phyloP scores from a whole-genome alignment of 345 rosid species.

The Eucalyptus viminalis region DNA sequence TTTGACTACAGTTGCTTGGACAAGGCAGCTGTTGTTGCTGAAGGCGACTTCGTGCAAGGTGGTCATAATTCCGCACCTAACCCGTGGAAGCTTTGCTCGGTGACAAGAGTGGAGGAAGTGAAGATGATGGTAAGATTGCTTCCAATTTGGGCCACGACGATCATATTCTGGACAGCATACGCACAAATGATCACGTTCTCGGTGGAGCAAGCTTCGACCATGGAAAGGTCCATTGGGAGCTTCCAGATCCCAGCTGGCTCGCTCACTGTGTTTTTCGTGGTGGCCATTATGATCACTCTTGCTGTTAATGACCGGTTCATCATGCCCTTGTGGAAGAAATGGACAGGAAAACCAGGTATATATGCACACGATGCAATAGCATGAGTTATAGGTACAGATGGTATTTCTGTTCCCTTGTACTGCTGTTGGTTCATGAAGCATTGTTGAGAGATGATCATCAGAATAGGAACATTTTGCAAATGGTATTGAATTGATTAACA shows the following conservation, averaged over 20 bases:
- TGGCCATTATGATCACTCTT: slow-evolving; percentile 32
- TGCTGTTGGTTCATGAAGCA: not conserved
- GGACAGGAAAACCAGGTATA: slow-evolving; percentile 54
- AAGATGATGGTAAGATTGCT: slow-evolving; percentile 42
- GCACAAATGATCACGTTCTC: slow-evolving; percentile 65
- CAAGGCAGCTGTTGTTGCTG: slow-evolving; percentile 39
- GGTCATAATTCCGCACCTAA: slow-evolving; percentile 4
- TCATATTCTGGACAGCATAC: slow-evolving; percentile 47
- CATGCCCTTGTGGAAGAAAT: slow-evolving; percentile 52
- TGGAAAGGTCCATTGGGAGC: slow-evolving; percentile 33
- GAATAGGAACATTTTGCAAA: not conserved
- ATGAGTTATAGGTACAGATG: not conserved
- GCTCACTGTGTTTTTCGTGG: slow-evolving; percentile 45
- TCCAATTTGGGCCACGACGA: slow-evolving; percentile 71
- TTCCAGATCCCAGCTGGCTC: slow-evolving; percentile 61
- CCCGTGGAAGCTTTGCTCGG: slow-evolving; percentile 50
- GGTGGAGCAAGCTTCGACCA: slow-evolving; percentile 53
- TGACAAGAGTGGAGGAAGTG: slow-evolving; percentile 56
- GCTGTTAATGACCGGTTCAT: slow-evolving; percentile 41
- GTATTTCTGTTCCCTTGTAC: not conserved
- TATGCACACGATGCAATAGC: not conserved
- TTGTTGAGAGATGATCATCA: not conserved
- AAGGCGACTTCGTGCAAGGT: slow-evolving; percentile 17
- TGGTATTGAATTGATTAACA: not conserved
- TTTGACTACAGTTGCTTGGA: slow-evolving; percentile 29